Evolutionary conservation across 75 land plant species (phyloP), one percentile per base, ranked within the genome.

Genomic region (Chamaecyparis obtusa): DNA sequence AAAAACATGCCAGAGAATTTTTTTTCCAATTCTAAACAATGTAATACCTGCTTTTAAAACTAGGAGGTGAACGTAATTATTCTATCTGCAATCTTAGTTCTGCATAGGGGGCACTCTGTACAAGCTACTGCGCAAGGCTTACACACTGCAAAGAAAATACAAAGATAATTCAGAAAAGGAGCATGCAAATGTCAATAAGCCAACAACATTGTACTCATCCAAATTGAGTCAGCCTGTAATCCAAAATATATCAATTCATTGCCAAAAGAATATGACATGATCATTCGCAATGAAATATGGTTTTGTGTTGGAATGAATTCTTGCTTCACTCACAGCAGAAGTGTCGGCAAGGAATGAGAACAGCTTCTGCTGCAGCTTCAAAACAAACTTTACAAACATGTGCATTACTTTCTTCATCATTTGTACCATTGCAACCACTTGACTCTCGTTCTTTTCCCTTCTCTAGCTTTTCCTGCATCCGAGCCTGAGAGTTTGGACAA

Each of bases 331-430:
- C 92, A 96, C 98, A 89, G 84, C 95, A 96, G 88, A 96, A 95
- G 90, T 96, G 98, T 0, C 98, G 95, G 82, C 98, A 96, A 32
- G 98, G 96, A 74, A 96, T 95, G 88, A 96, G 95, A 82, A 96
- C 90, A 69, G 98, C 94, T 43, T 96, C 98, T 41, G 95, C 90
- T 43, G 93, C 88, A 37, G 98, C 93, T 85, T 95, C 96, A 90
- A 95, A 96, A 88, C 98, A 96, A 11, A 95, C 93, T 94, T 95
- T 96, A 88, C 98, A 96, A 37, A 89, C 86, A 88, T 96, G 96
- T 83, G 93, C 90, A 86, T 89, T 93, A 46, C 86, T 88, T 79
- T 93, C 96, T 33, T 81, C 83, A 15, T 87, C 90, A 78, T 90
- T 92, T n/a, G 86, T 89, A 13, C 44, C 15, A 30, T 83, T 13